Conservation (phyloP, 495 filamentous ascomycete species). For the Choiromyces venosus region DNA sequence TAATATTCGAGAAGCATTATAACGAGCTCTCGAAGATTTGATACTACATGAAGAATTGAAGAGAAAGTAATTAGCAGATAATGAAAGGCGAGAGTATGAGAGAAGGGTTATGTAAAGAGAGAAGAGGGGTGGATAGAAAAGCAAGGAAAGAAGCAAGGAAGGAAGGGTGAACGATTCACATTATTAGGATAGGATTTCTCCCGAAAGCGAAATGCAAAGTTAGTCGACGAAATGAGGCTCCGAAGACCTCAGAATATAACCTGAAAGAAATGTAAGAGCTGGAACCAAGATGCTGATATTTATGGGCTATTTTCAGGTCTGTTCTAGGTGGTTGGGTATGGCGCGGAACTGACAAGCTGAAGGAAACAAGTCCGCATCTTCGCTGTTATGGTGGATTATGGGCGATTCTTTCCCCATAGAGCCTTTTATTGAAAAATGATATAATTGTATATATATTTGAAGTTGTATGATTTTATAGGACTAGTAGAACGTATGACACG, state of each 20-base stretch:
- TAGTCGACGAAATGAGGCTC: neutral
- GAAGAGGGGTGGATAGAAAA: neutral
- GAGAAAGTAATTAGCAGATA: no score
- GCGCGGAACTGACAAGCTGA: no score
- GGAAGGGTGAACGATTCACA: neutral
- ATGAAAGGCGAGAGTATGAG: no score
- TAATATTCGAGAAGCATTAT: neutral
- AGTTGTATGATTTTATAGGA: no score
- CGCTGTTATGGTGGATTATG: no score
- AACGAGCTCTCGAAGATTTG: neutral
- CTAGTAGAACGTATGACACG: no score
- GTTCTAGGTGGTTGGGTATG: neutral
- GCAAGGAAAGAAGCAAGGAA: neutral
- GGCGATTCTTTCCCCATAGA: no score
- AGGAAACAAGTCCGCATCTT: no score
- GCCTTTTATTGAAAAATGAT: no score
- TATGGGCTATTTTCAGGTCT: neutral
- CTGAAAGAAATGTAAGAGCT: neutral
- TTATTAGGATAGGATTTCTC: neutral
- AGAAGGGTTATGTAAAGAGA: no score
- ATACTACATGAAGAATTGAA: neutral
- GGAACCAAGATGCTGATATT: neutral
- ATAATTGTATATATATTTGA: no score
- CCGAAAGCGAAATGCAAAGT: neutral
- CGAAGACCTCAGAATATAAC: neutral